Evolutionary conservation across 805 yeast genomes (phyloP).

Genomic region (Nakazawaea sp.): DNA sequence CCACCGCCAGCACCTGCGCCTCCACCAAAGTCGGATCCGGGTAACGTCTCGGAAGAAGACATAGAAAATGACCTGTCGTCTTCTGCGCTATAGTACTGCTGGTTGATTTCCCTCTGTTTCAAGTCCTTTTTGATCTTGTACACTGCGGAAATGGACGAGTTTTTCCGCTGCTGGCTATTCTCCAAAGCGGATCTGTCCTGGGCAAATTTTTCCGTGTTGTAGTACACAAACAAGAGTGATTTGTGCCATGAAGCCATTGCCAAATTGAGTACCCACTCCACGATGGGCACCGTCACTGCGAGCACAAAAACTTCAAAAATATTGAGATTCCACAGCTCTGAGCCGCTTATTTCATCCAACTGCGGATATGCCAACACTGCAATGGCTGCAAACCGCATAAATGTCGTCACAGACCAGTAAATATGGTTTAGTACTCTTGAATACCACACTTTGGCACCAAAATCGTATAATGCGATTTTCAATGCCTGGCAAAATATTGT

Average conservation of each 20-base stretch:
- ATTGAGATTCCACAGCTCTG: slow-evolving; percentile 2
- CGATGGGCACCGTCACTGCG: not conserved
- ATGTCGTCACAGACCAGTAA: slow-evolving; percentile 1
- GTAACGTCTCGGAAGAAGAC: not conserved
- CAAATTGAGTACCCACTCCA: not conserved
- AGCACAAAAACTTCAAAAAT: not conserved
- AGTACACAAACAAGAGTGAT: slow-evolving; percentile 1
- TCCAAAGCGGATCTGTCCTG: not conserved
- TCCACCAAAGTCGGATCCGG: not conserved
- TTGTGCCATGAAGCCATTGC: not conserved
- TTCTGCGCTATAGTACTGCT: slow-evolving; percentile 5
- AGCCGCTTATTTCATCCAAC: not conserved
- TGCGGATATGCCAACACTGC: slow-evolving; percentile 5
- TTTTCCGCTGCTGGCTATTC: slow-evolving; percentile 2
- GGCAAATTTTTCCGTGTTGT: not conserved
- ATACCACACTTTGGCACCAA: not conserved
- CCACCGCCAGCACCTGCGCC: slow-evolving; percentile 4
- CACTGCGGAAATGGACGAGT: slow-evolving; percentile 3
- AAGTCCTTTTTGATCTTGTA: slow-evolving; percentile 4
- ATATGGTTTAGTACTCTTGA: not conserved
- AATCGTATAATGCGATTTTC: not conserved
- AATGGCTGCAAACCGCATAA: not conserved
- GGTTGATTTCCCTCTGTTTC: slow-evolving; percentile 3
- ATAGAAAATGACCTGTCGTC: not conserved
- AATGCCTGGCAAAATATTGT: slow-evolving; percentile 1